phyloP scores from a whole-genome alignment of 1,284 basidiomycete species.

The Tilletiaria anomala region DNA sequence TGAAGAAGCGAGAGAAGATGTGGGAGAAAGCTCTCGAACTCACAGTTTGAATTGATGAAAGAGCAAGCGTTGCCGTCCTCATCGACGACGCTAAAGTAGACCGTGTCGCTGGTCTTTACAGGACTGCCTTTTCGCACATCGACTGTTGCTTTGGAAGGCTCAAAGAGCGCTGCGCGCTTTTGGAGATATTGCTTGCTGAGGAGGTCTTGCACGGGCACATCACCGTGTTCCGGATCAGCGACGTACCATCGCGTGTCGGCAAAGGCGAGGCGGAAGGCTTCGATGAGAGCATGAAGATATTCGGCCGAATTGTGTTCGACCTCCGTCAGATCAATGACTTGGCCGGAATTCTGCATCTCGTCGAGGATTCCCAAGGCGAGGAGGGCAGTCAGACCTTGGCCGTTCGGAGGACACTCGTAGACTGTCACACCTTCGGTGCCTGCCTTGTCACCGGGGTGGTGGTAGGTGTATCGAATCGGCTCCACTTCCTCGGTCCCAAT shows the following conservation, averaged over 20 bases:
- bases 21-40: background rate
- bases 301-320: slow-evolving; percentile 74
- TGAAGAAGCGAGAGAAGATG: background rate
- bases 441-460: slow-evolving; percentile 45
- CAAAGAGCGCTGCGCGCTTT: slow-evolving; percentile 62
- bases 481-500: slow-evolving; percentile 58
- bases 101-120: slow-evolving; percentile 69
- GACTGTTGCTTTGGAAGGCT: slow-evolving; percentile 53
- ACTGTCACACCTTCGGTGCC: slow-evolving; percentile 53
- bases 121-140: slow-evolving; percentile 63
- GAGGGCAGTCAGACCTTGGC: slow-evolving; percentile 86
- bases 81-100: slow-evolving; percentile 61
- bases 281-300: slow-evolving; percentile 77
- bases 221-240: slow-evolving; percentile 64
- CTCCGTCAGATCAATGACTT: slow-evolving; percentile 55
- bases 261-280: slow-evolving; percentile 61
- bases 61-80: slow-evolving; percentile 83
- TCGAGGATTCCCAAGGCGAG: slow-evolving; percentile 85
- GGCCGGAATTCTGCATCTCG: slow-evolving; percentile 59
- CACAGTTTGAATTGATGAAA: slow-evolving; percentile 85
- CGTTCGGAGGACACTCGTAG: slow-evolving; percentile 73
- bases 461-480: slow-evolving; percentile 80
- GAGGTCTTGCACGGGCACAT: slow-evolving; percentile 46
- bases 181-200: slow-evolving; percentile 58
- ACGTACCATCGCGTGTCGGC: slow-evolving; percentile 74